These are phyloP conservation scores for Kwoniella shivajii DNA, from an alignment of 1,284 basidiomycete species.

Conservation along the genomic window DNA sequence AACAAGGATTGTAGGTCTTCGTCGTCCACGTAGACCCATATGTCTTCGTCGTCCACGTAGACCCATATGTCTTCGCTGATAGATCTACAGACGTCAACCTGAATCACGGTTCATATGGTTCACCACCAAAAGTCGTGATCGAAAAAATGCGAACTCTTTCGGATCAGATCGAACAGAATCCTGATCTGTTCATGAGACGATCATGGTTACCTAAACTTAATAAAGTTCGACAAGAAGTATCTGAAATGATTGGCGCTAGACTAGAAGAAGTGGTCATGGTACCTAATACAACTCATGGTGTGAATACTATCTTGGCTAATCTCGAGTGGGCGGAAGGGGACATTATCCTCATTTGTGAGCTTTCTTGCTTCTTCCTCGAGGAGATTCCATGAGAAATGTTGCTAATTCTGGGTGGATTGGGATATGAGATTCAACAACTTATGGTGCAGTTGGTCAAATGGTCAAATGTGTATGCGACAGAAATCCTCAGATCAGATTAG, in stretches of 20 bases:
- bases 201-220: slow-evolving; percentile 55
- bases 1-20: slow-evolving; percentile 58
- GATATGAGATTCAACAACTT: slow-evolving; percentile 74
- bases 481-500: slow-evolving; percentile 60
- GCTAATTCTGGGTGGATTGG: no score
- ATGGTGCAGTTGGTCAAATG: slow-evolving; percentile 63
- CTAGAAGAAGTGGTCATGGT: slow-evolving; percentile 67
- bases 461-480: slow-evolving; percentile 65
- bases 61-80: no score
- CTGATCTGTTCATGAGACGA: slow-evolving; percentile 66
- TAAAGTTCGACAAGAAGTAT: slow-evolving; percentile 60
- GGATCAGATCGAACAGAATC: slow-evolving; percentile 62
- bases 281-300: slow-evolving; percentile 66
- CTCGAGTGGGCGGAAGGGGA: slow-evolving; percentile 62
- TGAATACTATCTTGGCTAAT: slow-evolving; percentile 68
- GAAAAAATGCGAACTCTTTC: slow-evolving; percentile 58
- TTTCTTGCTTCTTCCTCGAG: no score
- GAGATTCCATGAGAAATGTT: no score
- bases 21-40: background rate
- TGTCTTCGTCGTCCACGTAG: no score
- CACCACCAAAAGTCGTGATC: slow-evolving; percentile 65
- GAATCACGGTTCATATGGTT: slow-evolving; percentile 72
- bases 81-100: slow-evolving; percentile 60
- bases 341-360: slow-evolving; percentile 58
- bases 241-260: slow-evolving; percentile 64